These are phyloP conservation scores for Ustilaginoidea virens DNA, from an alignment of 2,329 filamentous ascomycete genomes.

Conservation along the genomic window DNA sequence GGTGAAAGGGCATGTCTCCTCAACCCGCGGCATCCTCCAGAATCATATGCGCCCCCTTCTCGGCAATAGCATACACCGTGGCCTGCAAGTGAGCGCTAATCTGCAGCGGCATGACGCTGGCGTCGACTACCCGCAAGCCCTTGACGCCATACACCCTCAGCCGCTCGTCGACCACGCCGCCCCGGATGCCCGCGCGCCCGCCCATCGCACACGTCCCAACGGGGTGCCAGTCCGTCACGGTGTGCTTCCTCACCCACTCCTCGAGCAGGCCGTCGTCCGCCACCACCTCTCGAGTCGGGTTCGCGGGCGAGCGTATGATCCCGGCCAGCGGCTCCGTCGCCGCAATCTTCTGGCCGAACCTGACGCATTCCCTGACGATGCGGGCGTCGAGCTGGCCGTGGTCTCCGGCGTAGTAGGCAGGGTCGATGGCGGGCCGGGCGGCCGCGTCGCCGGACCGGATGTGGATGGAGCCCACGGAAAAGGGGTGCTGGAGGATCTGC, in stretches of 20 bases:
- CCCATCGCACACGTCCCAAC: constrained; percentile 21
- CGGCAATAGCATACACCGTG: constrained; percentile 17
- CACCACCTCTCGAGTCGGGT: constrained; percentile 9
- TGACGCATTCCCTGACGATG: constrained; percentile 24
- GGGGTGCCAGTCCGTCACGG: constrained; percentile 23
- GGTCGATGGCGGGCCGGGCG: constrained; percentile 22
- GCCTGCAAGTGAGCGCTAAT: constrained; percentile 13
- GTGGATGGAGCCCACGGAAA: constrained; percentile 31
- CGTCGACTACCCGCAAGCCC: constrained; percentile 10
- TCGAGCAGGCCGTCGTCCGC: constrained; percentile 7
- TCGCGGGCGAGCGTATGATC: constrained; percentile 18
- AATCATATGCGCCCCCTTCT: constrained; percentile 16
- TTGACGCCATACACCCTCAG: constrained; percentile 12
- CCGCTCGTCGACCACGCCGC: constrained; percentile 14
- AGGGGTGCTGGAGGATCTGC: constrained; percentile 35
- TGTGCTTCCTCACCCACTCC: constrained; percentile 14
- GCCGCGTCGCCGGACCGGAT: constrained; percentile 13
- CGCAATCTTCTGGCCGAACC: constrained; percentile 23
- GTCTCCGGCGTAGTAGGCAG: constrained; percentile 22
- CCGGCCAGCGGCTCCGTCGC: constrained; percentile 19
- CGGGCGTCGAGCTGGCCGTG: constrained; percentile 26
- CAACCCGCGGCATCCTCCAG: constrained; percentile 10
- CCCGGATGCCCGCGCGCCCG: constrained; percentile 12
- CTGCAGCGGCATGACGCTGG: constrained; percentile 13
- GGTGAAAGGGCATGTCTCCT: too few species aligned